Base-by-base conservation (phyloP, 306 rosid species). In the Quercus mongolica region DNA sequence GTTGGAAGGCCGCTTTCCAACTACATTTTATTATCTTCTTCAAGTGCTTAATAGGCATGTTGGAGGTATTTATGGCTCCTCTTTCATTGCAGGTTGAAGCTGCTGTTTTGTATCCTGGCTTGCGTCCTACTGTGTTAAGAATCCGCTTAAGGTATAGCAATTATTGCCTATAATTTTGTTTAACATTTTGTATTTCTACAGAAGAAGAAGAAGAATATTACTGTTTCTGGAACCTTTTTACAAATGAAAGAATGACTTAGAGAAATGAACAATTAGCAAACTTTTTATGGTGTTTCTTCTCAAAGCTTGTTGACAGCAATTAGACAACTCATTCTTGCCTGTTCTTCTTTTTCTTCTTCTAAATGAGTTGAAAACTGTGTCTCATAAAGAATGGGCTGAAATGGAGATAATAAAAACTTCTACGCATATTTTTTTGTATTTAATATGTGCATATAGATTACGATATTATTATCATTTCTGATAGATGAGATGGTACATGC, bases 21-120 rank as follows among this genome's bases (percentile, higher is more conserved):
- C 35, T 28, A 23, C 56, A 15, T 41, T 51, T 6, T 30, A 5
- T 18, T 31, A 21, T 28, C 54, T 21, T 17, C 21, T 21, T 73
- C 26, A 54, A 26, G 44, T 76, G 74, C 74, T 80, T 35, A 56
- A 23, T 25, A 33, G 7, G 20, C 85, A 73, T 79, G 76, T 68
- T 57, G 82, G 80, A 78, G 59, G 67, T 74, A 80, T 76, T 78
- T 75, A 33, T 71, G 41, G 41, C 80, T 69, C 65, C 56, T 74
- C 71, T 76, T 76, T 68, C 52, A 31, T 81, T 82, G 75, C 88
- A 95, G 98, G 92, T 92, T 86, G 97, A 95, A 89, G 96, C 97
- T 71, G 98, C 99, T 72, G 92, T 95, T 79, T 75, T 95, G 85
- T 95, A 95, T 81, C 93, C 98, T 41, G 98, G 99, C 72, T 69